Conservation (phyloP, 768 basidiomycete genomes). For the Daedalea quercina region DNA sequence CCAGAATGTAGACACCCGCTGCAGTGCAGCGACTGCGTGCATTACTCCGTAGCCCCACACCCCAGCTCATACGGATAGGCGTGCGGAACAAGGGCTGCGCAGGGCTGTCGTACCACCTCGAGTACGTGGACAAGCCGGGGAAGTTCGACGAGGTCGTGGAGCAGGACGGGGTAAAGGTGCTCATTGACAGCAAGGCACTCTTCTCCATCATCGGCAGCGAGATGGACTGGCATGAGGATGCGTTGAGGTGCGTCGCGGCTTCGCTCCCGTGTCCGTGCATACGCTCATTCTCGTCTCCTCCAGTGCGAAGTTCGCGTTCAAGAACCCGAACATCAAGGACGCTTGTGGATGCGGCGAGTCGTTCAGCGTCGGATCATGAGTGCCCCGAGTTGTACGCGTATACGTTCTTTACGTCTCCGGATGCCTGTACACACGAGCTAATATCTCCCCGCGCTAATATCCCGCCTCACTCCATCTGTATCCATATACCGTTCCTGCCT, state of each 20-base stretch:
- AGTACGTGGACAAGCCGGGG: constrained; percentile 86
- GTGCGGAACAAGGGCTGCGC: constrained; percentile 98
- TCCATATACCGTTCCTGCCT: background rate
- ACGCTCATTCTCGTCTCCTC: background rate
- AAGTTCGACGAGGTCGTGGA: constrained; percentile 96
- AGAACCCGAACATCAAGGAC: constrained; percentile 92
- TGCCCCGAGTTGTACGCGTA: background rate
- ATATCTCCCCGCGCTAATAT: no score
- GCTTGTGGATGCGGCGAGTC: constrained; percentile 95
- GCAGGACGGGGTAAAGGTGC: constrained; percentile 89
- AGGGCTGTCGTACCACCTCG: constrained; percentile 83
- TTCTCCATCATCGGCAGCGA: constrained; percentile 98
- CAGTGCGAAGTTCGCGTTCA: constrained; percentile 77
- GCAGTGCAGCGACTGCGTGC: constrained; percentile 68
- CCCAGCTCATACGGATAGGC: constrained; percentile 90
- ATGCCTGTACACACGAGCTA: background rate
- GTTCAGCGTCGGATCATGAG: constrained; percentile 50
- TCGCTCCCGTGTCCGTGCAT: constrained; percentile 5
- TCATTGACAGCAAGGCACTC: constrained; percentile 94
- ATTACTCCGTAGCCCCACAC: constrained; percentile 78
- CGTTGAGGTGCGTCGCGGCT: constrained; percentile 74
- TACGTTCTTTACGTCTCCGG: background rate
- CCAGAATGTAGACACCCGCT: constrained; percentile 74
- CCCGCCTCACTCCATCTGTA: background rate
- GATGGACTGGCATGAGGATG: constrained; percentile 98